phyloP scores from a whole-genome alignment of 2,329 filamentous ascomycete species.

The Alternaria sp. region DNA sequence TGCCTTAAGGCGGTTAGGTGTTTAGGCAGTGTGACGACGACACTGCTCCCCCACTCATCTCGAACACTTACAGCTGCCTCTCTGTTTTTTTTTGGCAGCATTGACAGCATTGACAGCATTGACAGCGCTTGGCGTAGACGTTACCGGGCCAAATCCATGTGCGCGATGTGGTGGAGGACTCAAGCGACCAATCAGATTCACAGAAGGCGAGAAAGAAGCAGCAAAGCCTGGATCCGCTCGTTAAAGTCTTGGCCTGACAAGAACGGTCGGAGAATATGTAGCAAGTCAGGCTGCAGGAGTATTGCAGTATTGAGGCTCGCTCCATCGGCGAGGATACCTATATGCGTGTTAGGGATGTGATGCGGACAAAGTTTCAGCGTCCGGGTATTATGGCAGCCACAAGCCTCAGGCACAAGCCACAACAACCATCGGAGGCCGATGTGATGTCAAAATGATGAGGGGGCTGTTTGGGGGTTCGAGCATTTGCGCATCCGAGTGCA shows the following conservation, averaged over 20 bases:
- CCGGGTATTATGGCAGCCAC: constrained; percentile 12
- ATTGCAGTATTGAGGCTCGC: constrained; percentile 18
- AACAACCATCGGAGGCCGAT: constrained; percentile 5
- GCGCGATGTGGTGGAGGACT: constrained; percentile 1
- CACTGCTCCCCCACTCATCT: constrained; percentile 24
- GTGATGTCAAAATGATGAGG: constrained; percentile 12
- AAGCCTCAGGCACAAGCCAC: constrained; percentile 18
- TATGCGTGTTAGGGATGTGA: constrained; percentile 28
- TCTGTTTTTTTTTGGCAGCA: constrained; percentile 3
- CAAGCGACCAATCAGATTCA: constrained; percentile 22
- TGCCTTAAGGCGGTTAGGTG: constrained; percentile 24
- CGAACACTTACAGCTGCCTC: constrained; percentile 25
- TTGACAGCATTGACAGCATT: constrained; percentile 4
- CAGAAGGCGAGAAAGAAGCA: constrained; percentile 4
- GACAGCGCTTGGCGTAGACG: constrained; percentile 18
- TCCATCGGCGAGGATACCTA: constrained; percentile 7
- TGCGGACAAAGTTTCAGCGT: constrained; percentile 30
- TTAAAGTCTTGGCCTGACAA: constrained; percentile 33
- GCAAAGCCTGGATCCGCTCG: constrained; percentile 11
- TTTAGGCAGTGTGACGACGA: constrained; percentile 19
- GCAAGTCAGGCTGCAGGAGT: constrained; percentile 29
- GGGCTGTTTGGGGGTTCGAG: neutral
- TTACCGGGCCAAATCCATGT: constrained; percentile 11
- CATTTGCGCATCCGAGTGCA: neutral
- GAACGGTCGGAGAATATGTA: constrained; percentile 29